phyloP scores from a whole-genome alignment of 179 eudicot genomes.

The Dionaea muscipula region DNA sequence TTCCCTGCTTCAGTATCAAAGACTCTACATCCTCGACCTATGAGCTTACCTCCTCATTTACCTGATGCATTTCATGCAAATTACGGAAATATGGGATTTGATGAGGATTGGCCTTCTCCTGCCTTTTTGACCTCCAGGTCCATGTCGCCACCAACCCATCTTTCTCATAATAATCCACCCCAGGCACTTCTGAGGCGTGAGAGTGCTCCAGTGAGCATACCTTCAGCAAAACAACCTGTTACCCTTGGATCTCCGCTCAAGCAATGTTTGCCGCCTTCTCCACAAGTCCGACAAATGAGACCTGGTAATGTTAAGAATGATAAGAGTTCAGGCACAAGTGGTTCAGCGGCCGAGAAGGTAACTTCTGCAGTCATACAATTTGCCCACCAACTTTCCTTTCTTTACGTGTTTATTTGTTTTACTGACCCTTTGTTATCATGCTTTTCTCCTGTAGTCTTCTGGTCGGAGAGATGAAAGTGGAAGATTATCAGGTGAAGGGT shows the following conservation, averaged over 20 bases:
- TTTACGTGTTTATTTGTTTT: background rate
- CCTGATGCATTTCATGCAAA: slow-evolving; percentile 33
- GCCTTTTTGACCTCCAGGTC: slow-evolving; percentile 60
- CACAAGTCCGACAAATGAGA: slow-evolving; percentile 41
- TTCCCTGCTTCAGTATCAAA: slow-evolving; percentile 37
- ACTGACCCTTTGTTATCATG: slow-evolving; percentile 1
- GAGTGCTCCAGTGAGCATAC: slow-evolving; percentile 73
- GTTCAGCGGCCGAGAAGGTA: slow-evolving; percentile 56
- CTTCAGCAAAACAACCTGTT: slow-evolving; percentile 31
- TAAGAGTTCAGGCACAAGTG: slow-evolving; percentile 30
- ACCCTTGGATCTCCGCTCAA: slow-evolving; percentile 17
- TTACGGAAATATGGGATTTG: slow-evolving; percentile 28
- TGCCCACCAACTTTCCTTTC: background rate
- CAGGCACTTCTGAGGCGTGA: slow-evolving; percentile 53
- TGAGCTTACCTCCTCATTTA: slow-evolving; percentile 39
- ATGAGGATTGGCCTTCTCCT: slow-evolving; percentile 68
- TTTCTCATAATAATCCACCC: slow-evolving; percentile 21
- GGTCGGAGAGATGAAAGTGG: slow-evolving; percentile 51
- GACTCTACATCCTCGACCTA: slow-evolving; percentile 41
- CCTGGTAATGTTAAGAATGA: slow-evolving; percentile 33
- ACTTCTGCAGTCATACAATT: slow-evolving; percentile 1
- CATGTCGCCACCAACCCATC: slow-evolving; percentile 62
- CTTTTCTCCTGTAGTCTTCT: slow-evolving; percentile 33
- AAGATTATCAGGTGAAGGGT: slow-evolving; percentile 30
- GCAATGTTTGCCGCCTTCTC: slow-evolving; percentile 42